Evolutionary conservation across 768 basidiomycete genomes (phyloP), one percentile per base, ranked within the genome.

Genomic region (Peribolospora kevripleyi): DNA sequence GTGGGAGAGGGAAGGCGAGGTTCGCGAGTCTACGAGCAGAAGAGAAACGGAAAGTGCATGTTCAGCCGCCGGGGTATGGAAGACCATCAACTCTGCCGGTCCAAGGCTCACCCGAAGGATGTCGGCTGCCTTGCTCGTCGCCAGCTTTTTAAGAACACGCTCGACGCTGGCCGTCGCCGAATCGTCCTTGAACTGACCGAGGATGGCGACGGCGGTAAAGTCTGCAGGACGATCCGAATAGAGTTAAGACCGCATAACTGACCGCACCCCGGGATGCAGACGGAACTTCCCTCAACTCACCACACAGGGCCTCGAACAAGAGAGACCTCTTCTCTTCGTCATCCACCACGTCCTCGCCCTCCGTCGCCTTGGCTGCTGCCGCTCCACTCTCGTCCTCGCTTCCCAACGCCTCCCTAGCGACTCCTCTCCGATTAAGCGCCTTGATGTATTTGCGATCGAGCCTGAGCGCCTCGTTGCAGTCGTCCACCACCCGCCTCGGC

Each of bases 161-260:
- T 97, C 93, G 6, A 97, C 86, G 0, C 83, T 72, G 53, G 78
- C 74, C 4, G 82, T 77, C 2, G 87, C 81, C 0, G 70, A 61
- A 58, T 82, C 77, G 63, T 90, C 86, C 65, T 80, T 74, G 77
- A 97, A 93, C 63, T 81, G 79, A 67, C 90, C 86, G 46, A 98
- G 75, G 60, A 98, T 91, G 11, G 90, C 87, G 0, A 84, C 80
- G n/a, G 91, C 85, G 0, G 91, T 95, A 72, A 80, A 97, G 67
- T 98, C 91, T 88, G 59, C 3, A 8, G 41, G 9, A 8, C 7
- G 47, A 39, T 10, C 1, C 3, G 10, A 36, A 13, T 1, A 38
- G 14, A 39, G 8, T 4, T 3, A 1, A 7, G 5, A 4, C 6
- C 38, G 5, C 40, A 7, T 7, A 14, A 3, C 40, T 2, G 45